Conservation (phyloP, 1,139 yeast species). For the Yamadazyma triangularis region DNA sequence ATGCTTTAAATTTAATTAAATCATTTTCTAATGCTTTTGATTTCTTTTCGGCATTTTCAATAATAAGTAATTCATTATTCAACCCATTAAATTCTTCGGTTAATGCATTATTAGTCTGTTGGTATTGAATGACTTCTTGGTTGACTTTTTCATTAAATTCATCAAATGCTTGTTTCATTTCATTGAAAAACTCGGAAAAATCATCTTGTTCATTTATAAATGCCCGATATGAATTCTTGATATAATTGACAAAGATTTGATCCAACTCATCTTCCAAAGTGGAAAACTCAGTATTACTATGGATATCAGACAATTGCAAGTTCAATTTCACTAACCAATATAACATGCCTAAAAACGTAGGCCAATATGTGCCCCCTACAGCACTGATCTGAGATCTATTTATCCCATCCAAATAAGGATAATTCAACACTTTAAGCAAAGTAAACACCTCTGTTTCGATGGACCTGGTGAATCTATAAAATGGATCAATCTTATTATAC, state of each 20-base stretch:
- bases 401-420: conserved; percentile 78
- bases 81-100: conserved; percentile 22
- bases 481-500: conserved; percentile 74
- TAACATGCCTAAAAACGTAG: conserved; percentile 72
- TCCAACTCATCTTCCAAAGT: conserved; percentile 46
- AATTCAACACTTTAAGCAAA: conserved; percentile 59
- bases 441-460: conserved; percentile 75
- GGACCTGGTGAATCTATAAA: conserved; percentile 61
- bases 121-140: conserved; percentile 34
- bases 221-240: conserved; percentile 61
- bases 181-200: conserved; percentile 48
- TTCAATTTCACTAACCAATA: conserved; percentile 71
- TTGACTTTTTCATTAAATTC: conserved; percentile 31
- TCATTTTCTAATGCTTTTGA: conserved; percentile 68
- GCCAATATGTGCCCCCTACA: conserved; percentile 92
- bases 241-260: conserved; percentile 61
- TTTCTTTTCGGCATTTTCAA: conserved; percentile 49
- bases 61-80: conserved; percentile 22
- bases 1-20: conserved; percentile 63
- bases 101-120: conserved; percentile 41
- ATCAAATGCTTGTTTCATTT: conserved; percentile 53
- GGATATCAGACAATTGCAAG: conserved; percentile 41
- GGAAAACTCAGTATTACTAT: conserved; percentile 17
- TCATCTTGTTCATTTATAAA: conserved; percentile 65
- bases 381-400: conserved; percentile 85